Conservation (phyloP, 2,329 filamentous ascomycete genomes). For the Pseudogymnoascus sp. region DNA sequence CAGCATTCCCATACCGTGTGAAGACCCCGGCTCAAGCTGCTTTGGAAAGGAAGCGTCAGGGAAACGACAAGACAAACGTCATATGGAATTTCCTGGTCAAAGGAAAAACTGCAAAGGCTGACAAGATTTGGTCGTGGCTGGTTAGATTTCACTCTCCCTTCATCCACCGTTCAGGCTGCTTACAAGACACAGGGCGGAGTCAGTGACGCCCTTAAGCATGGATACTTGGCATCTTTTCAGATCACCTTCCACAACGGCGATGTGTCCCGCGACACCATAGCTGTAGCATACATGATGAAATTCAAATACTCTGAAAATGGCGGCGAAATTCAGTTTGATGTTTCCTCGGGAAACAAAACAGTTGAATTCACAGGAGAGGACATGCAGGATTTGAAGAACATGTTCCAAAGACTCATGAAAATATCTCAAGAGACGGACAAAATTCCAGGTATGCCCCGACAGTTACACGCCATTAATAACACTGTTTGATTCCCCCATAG, state of each 20-base stretch:
- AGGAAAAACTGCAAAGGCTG: not conserved
- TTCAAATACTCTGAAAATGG: not conserved
- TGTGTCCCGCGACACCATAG: not conserved
- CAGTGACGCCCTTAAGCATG: constrained; percentile 3
- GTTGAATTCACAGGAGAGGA: not conserved
- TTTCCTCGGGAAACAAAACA: not conserved
- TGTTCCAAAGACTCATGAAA: not conserved
- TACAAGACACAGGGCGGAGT: not conserved
- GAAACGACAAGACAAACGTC: not conserved
- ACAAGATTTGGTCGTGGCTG: not conserved
- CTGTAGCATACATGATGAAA: not conserved
- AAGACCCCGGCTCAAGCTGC: not conserved
- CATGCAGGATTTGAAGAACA: not conserved
- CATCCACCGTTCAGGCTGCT: not conserved
- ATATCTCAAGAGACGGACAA: not conserved
- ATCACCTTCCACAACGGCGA: constrained; percentile 5
- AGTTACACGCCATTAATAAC: not conserved
- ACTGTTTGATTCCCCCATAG: not conserved
- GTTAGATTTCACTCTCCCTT: not conserved
- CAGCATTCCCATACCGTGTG: not conserved
- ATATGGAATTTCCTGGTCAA: not conserved
- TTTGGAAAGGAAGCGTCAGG: not conserved
- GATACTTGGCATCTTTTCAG: constrained; percentile 3
- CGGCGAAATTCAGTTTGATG: not conserved
- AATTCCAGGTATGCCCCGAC: not conserved